Evolutionary conservation across 176 grass and related monocot genomes (phyloP), one percentile per base, ranked within the genome.

Genomic region (Aegilops umbellulata): DNA sequence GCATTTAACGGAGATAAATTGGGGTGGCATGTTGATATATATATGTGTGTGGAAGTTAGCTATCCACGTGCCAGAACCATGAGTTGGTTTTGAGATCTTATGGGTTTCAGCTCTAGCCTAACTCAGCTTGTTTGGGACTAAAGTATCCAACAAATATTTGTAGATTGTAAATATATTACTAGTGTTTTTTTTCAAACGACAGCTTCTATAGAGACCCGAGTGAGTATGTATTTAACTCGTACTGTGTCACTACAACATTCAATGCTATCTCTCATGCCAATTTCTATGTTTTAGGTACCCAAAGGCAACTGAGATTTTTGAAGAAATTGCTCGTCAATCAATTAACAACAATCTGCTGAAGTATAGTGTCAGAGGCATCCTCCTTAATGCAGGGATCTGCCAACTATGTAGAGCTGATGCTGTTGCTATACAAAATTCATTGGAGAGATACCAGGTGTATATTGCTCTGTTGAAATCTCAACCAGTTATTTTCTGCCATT

Each of bases 361-460:
- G 88, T 99, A 99, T 63, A 86, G 97, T 87, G 97, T 92, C 8
- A 96, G 91, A 85, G 97, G 97, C 12, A 96, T 95, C 81, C 94
- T 99, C 55, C 97, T 99, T 76, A 99, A 99, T 81, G 94, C 97
- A 77, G 97, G 97, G 36, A 94, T 99, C 65, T 99, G 97, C 82
- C 97, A 99, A 75, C 85, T 99, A 62, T 99, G 97, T 72, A 90
- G 88, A 91, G 93, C 86, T 76, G 97, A 99, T 93, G 81, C 85
- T 86, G 87, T 99, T 86, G 94, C 97, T 65, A 90, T 99, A 72
- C 87, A 89, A 81, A 99, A 99, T 75, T 90, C 97, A 78, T 88
- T 99, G 55, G 97, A 96, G 80, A 83, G 90, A 77, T 99, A 96
- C 82, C 94, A 99, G 97, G 97, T 98, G 20, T 85, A 78, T 35